Evolutionary conservation across 2,329 filamentous ascomycete genomes (phyloP), one percentile per base, ranked within the genome.

Genomic region (Hymenoscyphus fructigenus): DNA sequence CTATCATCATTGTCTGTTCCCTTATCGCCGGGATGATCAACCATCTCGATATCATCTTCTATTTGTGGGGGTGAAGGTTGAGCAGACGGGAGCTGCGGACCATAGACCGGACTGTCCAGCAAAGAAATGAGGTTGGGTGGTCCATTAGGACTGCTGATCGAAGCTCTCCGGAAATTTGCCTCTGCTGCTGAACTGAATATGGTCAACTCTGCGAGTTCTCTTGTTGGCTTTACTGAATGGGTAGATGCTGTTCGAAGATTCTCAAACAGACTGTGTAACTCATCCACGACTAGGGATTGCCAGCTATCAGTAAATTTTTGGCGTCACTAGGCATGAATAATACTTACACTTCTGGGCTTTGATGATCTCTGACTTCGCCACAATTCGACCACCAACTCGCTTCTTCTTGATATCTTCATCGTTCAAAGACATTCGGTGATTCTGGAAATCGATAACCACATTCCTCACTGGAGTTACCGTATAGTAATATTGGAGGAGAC

Each of bases 401-500:
- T 93, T 92, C 32, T 81, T 79, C 59, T 82, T 80, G 53, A 95
- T 81, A 29, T 81, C 84, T 65, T 87, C 84, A 53, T 88, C 86
- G 9, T 84, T 85, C 4, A 91, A 77, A 2, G 89, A 85, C 73
- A 95, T 85, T 69, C 89, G 86, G 72, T 89, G 85, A 4, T 87
- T 78, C 29, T 94, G 87, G 69, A 91, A 92, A 59, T 92, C 82
- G 65, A 96, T 81, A 2, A 97, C 88, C 69, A 97, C 85, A 5
- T 95, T 85, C 59, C 94, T 87, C 34, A 98, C 82, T 1, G 91
- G 88, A 67, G 88, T 89, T 63, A 98, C 86, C 0, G 93, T 96
- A 76, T 96, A 97, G 70, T 97, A 90, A 75, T 96, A 98, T 73
- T 99, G 95, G 10, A 99, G 82, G 59, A 99, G 85, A 78, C 94